These are phyloP conservation scores for Mariannaea elegans DNA, from an alignment of 2,329 filamentous ascomycete genomes.

Conservation along the genomic window DNA sequence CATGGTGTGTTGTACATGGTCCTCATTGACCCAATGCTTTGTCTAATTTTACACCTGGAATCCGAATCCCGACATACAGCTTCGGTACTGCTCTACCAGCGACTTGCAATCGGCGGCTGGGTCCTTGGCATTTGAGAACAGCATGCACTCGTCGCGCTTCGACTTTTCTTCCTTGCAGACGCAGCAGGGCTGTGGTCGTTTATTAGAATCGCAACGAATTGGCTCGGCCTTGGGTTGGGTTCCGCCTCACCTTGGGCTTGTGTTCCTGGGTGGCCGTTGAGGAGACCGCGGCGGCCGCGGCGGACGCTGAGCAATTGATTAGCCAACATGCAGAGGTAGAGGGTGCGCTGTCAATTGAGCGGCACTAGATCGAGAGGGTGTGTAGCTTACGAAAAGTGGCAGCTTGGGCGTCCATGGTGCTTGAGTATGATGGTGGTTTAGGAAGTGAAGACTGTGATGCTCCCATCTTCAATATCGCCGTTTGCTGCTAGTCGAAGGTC, in stretches of 20 bases:
- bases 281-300: slow-evolving; percentile 39
- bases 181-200: slow-evolving; percentile 80
- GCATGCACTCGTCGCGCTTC: slow-evolving; percentile 96
- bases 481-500: slow-evolving; percentile 20
- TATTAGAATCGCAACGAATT: slow-evolving; percentile 23
- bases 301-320: slow-evolving; percentile 28
- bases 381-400: slow-evolving; percentile 39
- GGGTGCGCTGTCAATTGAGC: background rate
- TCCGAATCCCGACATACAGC: slow-evolving; percentile 92
- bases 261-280: slow-evolving; percentile 44
- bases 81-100: slow-evolving; percentile 85
- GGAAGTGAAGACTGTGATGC: slow-evolving; percentile 30
- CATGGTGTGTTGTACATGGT: slow-evolving; percentile 39
- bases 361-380: background rate
- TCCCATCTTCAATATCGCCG: slow-evolving; percentile 25
- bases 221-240: slow-evolving; percentile 38
- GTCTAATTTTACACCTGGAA: slow-evolving; percentile 70
- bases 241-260: slow-evolving; percentile 54
- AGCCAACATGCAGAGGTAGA: slow-evolving; percentile 8
- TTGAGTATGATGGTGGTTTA: slow-evolving; percentile 16
- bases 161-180: slow-evolving; percentile 97
- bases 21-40: slow-evolving; percentile 14
- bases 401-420: slow-evolving; percentile 46
- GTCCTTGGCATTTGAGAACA: slow-evolving; percentile 87
- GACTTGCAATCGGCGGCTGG: slow-evolving; percentile 85